A percentile compares a stretch with the other conserved stretches of the same genome.
Conservation (phyloP, 2,329 filamentous ascomycete genomes). For the Aureobasidium sp. region DNA sequence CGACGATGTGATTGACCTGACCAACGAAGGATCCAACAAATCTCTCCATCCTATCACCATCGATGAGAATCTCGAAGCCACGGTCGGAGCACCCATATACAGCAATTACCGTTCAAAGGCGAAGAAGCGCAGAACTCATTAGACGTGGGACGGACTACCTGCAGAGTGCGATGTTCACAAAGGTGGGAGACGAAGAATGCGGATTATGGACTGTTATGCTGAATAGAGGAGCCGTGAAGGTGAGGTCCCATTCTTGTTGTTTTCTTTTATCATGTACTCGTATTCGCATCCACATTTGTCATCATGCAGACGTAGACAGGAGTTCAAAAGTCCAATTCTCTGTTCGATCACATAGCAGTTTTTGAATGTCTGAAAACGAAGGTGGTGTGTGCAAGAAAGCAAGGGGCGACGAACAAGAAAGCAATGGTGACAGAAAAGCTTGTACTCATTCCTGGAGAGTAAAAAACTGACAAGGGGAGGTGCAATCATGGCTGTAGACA, state of each 20-base stretch:
- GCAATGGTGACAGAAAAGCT: background rate
- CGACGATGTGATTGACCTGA: background rate
- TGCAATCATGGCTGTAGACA: background rate
- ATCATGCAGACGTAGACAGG: background rate
- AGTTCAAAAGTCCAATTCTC: background rate
- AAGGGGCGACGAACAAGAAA: background rate
- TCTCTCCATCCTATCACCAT: background rate
- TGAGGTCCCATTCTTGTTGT: background rate
- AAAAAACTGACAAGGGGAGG: too few species aligned
- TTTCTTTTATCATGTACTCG: background rate
- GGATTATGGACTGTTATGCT: background rate
- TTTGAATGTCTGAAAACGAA: background rate
- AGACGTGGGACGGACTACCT: background rate
- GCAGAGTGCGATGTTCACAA: background rate
- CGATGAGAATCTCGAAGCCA: background rate
- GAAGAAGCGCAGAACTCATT: conserved; percentile 11
- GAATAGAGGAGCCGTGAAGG: background rate
- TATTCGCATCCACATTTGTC: background rate
- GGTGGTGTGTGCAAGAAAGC: background rate
- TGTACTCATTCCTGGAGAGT: background rate
- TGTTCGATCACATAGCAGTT: background rate
- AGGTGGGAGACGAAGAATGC: background rate
- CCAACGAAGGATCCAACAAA: background rate
- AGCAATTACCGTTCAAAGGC: background rate
- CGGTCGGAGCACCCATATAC: background rate